These are phyloP conservation scores for Lactarius evosmus DNA, from an alignment of 768 basidiomycete genomes.

Conservation along the genomic window DNA sequence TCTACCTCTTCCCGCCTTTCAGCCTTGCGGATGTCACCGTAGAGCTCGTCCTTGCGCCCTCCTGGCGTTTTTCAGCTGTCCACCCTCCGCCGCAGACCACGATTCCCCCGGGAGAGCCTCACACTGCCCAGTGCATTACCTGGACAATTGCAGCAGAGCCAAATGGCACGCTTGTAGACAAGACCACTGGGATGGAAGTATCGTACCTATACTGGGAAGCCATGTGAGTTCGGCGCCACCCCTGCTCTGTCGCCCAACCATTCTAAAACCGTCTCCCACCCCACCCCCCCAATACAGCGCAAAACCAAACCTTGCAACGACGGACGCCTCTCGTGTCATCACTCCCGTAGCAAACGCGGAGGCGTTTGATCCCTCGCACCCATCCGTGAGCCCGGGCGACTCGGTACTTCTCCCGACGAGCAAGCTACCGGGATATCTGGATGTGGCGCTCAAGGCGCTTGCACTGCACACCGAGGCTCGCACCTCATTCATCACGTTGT, in stretches of 20 bases:
- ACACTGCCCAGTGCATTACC: background rate
- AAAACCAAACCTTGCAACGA: background rate
- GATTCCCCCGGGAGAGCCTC: background rate
- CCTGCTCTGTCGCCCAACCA: background rate
- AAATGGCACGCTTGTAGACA: constrained; percentile 14
- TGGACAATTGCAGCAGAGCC: constrained; percentile 17
- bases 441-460: constrained; percentile 35
- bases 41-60: background rate
- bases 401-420: constrained; percentile 32
- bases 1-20: constrained; percentile 15
- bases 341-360: constrained; percentile 4
- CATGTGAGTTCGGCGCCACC: background rate
- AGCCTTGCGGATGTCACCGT: constrained; percentile 14
- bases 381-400: constrained; percentile 6
- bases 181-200: constrained; percentile 10
- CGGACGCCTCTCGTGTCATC: background rate
- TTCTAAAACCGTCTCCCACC: constrained; percentile 2
- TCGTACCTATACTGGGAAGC: constrained; percentile 21
- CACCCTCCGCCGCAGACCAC: constrained; percentile 6
- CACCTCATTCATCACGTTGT: constrained; percentile 48
- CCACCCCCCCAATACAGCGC: background rate
- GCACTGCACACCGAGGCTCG: constrained; percentile 43
- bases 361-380: constrained; percentile 17
- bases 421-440: constrained; percentile 39
- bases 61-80: constrained; percentile 15